A percentile compares a stretch with the other conserved stretches of the same genome.
Conservation (phyloP, 2,329 filamentous ascomycete genomes). For the Stachybotrys echinatus region DNA sequence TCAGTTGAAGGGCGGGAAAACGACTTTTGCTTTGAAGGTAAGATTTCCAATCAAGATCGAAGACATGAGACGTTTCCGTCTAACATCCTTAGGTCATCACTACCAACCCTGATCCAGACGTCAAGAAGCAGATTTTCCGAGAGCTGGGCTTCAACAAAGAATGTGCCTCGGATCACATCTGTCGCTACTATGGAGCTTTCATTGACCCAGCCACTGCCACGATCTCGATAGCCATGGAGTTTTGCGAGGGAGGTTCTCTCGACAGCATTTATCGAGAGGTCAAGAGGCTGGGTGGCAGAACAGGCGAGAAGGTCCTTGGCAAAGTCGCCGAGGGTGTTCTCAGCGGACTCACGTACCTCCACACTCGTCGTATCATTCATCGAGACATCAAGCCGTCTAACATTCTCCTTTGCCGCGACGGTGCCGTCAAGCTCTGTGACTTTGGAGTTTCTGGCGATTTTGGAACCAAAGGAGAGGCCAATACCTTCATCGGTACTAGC, state of each 20-base stretch:
- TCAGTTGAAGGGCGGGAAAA: constrained; percentile 85
- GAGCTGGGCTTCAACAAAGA: constrained; percentile 98
- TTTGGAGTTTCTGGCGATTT: constrained; percentile 98
- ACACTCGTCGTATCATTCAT: constrained; percentile 95
- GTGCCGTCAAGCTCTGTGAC: constrained; percentile 95
- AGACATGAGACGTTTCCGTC: constrained; percentile 11
- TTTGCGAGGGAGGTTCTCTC: constrained; percentile 92
- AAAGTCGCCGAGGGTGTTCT: constrained; percentile 95
- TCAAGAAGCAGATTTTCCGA: constrained; percentile 96
- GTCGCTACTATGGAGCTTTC: constrained; percentile 94
- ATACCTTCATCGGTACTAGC: constrained; percentile 97
- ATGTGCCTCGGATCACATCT: constrained; percentile 93
- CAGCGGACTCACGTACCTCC: constrained; percentile 88
- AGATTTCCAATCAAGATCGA: too few relatives aligned
- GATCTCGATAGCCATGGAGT: constrained; percentile 98
- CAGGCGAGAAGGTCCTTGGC: constrained; percentile 93
- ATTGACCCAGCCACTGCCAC: constrained; percentile 93
- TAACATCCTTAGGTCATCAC: constrained; percentile 74
- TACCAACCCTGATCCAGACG: constrained; percentile 93
- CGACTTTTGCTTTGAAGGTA: constrained; percentile 94
- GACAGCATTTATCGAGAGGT: constrained; percentile 98
- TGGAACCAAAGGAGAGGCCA: constrained; percentile 95
- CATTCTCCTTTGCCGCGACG: constrained; percentile 85
- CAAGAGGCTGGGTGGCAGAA: constrained; percentile 88
- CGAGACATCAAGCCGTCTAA: constrained; percentile 98